These are phyloP conservation scores for Keqinozyma sinolaborantium DNA, from an alignment of 1,139 yeast genomes.

Conservation along the genomic window DNA sequence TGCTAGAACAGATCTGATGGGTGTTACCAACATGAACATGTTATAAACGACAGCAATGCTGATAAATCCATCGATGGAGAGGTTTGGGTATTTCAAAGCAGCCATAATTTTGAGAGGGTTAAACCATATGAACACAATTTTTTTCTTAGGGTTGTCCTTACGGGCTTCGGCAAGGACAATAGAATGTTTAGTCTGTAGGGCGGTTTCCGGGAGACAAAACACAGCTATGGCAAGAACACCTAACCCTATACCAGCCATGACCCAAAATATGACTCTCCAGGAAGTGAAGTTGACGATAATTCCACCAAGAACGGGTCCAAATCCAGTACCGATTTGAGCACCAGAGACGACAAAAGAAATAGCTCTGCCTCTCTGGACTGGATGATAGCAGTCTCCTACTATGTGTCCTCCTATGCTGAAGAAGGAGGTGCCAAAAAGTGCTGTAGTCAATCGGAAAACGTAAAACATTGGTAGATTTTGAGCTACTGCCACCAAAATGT, in stretches of 20 bases:
- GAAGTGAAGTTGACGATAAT: conserved; percentile 43
- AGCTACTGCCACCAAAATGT: conserved; percentile 40
- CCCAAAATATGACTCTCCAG: conserved; percentile 51
- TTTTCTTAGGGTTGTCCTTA: conserved; percentile 21
- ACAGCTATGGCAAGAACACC: conserved; percentile 22
- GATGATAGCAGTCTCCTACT: conserved; percentile 43
- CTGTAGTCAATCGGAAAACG: conserved; percentile 42
- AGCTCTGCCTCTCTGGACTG: conserved; percentile 43
- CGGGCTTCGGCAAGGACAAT: conserved; percentile 12
- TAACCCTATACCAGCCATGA: conserved; percentile 39
- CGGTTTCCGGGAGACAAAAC: conserved; percentile 40
- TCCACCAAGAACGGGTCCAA: conserved; percentile 47
- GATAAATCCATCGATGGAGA: conserved; percentile 42
- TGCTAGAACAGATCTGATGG: conserved; percentile 50
- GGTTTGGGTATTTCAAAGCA: conserved; percentile 38
- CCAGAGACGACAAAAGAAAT: conserved; percentile 44
- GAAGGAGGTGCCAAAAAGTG: conserved; percentile 51
- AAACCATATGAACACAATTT: conserved; percentile 35
- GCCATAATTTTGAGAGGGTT: conserved; percentile 42
- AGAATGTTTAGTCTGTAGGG: conserved; percentile 22
- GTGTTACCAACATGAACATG: conserved; percentile 51
- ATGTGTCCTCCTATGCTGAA: conserved; percentile 46
- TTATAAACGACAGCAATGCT: conserved; percentile 37
- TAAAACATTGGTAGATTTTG: conserved; percentile 49
- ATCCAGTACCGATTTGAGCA: conserved; percentile 45